A percentile compares a stretch with the other conserved stretches of the same genome.
Conservation (phyloP, 192 early-diverging fungal species). For the Backusella tuberculispora region DNA sequence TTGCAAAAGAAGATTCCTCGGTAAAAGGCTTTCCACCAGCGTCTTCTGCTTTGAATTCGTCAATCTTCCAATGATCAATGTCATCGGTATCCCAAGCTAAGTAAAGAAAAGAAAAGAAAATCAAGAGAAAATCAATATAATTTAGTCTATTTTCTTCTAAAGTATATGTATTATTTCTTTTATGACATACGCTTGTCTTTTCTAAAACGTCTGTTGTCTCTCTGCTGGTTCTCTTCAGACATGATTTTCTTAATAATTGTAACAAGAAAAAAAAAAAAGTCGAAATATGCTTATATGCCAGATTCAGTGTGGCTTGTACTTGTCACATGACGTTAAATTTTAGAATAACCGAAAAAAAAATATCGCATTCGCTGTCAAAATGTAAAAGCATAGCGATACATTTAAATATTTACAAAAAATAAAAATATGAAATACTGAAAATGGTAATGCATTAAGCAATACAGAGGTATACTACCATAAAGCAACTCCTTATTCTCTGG, state of each 20-base stretch:
- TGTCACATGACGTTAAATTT: background rate
- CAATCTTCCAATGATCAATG: constrained; percentile 94
- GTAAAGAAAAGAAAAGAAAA: background rate
- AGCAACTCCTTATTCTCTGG: too few relatives aligned
- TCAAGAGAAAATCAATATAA: background rate
- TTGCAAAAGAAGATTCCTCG: constrained; percentile 97
- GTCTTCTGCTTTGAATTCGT: constrained; percentile 81
- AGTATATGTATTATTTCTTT: background rate
- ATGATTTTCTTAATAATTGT: background rate
- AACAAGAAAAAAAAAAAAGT: background rate
- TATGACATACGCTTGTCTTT: constrained; percentile 54
- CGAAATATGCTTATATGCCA: background rate
- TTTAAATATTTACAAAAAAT: too few relatives aligned
- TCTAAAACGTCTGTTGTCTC: constrained; percentile 50
- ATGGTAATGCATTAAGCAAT: too few relatives aligned
- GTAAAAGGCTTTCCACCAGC: constrained; percentile 66
- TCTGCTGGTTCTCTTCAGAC: constrained; percentile 16
- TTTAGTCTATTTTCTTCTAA: background rate
- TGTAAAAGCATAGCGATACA: too few relatives aligned
- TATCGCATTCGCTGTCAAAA: too few relatives aligned
- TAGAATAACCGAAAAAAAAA: too few relatives aligned
- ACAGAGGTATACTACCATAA: too few relatives aligned
- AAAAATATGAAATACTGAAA: too few relatives aligned
- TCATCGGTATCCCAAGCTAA: constrained; percentile 90
- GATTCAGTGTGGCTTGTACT: background rate